Evolutionary conservation across 2,329 filamentous ascomycete species (phyloP).

Genomic region (Aspergillus niger): DNA sequence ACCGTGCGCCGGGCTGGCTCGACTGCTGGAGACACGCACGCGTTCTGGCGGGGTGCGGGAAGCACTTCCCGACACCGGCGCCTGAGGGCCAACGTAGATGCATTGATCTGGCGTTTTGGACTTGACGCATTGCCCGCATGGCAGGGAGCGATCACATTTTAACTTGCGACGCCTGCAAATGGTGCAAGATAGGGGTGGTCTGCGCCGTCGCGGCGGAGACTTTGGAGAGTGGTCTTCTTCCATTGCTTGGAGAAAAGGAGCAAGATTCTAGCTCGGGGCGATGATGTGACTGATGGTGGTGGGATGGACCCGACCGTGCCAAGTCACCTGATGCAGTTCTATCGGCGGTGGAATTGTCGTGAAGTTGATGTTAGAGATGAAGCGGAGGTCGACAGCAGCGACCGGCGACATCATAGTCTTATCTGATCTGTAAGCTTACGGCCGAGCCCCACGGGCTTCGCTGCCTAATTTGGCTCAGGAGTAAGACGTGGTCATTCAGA

Average conservation of each 20-base stretch:
- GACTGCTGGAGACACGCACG: slow-evolving; percentile 11
- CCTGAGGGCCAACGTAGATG: slow-evolving; percentile 48
- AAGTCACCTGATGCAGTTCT: neutral
- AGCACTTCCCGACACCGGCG: slow-evolving; percentile 8
- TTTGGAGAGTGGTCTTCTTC: slow-evolving; percentile 14
- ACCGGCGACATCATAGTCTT: neutral
- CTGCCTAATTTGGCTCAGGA: neutral
- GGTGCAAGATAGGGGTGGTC: slow-evolving; percentile 67
- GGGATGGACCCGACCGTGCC: neutral
- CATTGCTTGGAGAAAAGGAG: neutral
- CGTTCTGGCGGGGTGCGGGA: slow-evolving; percentile 11
- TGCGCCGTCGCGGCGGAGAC: slow-evolving; percentile 54
- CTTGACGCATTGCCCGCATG: slow-evolving; percentile 65
- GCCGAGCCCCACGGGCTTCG: neutral
- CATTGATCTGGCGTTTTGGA: slow-evolving; percentile 55
- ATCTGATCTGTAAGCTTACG: neutral
- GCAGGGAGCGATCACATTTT: slow-evolving; percentile 73
- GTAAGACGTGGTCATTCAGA: neutral
- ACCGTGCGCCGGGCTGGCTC: slow-evolving; percentile 19
- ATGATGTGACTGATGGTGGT: neutral
- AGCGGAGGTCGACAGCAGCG: neutral
- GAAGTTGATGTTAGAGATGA: neutral
- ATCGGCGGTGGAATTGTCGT: neutral
- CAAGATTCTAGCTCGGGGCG: too few species aligned
- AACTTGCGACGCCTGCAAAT: slow-evolving; percentile 75